Evolutionary conservation across 306 rosid genomes (phyloP), one percentile per base, ranked within the genome.

Genomic region (Casuarina cunninghamiana): DNA sequence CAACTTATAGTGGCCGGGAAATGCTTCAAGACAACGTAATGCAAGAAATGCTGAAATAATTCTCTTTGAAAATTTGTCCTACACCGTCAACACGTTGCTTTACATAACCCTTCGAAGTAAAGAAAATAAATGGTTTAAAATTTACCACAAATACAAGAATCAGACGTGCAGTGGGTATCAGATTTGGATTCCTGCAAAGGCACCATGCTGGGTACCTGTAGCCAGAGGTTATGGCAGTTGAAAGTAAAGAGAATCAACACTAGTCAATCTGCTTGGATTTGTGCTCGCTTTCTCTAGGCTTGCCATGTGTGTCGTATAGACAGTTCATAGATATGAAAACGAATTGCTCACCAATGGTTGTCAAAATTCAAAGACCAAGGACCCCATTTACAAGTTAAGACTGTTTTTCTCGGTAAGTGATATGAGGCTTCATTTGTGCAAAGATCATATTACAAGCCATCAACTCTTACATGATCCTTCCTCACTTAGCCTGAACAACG

Each of bases 211-310:
- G 57, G 63, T 60, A 83, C 86, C 86, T 84, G 83, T 42, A 75
- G 44, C 65, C 48, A 57, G 19, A 41, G 43, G n/a, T 62, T 57
- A 77, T 43, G 51, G 49, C 0, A 9, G 38, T n/a, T 69, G 49
- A 48, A 45, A 69, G 78, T 37, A 62, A 61, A 77, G 66, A 44
- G 60, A 78, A 69, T 17, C 16, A 82, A 58, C 72, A 49, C 41
- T 6, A 72, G 72, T 70, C 62, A 74, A 83, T 87, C 86, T 84
- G 83, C 73, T 81, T 32, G 85, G 43, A 43, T 72, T 44, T 8
- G 81, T 32, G 42, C 57, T 75, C 42, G 91, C 93, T 89, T 89
- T 92, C 81, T 91, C 90, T 41, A 81, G 86, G 91, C 93, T 81
- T 57, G 97, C 97, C 97, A 91, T 95, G 84, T 94, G 32, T 26